Percentiles rank a stretch among this genome's conserved stretches.
These are phyloP conservation scores for Bacidia gigantensis DNA, from an alignment of 495 filamentous ascomycete genomes.

Conservation along the genomic window DNA sequence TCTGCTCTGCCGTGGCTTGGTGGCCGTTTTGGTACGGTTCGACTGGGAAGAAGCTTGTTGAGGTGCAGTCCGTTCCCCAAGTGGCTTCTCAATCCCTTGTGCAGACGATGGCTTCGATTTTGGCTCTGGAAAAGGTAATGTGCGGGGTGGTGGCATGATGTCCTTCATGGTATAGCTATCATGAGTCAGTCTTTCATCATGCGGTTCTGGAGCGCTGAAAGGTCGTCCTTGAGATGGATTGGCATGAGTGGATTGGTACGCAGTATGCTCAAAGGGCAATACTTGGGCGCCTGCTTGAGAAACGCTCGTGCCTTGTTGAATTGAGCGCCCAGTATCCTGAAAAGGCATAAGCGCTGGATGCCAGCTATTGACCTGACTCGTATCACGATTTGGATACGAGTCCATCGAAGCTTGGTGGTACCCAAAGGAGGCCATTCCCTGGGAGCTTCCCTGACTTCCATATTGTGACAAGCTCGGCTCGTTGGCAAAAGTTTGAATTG, in stretches of 20 bases:
- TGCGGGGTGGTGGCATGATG: slow-evolving; percentile 33
- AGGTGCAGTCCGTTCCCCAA: not conserved
- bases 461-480: not conserved
- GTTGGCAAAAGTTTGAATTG: not conserved
- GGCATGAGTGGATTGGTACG: not conserved
- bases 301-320: not conserved
- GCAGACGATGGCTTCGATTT: slow-evolving; percentile 10
- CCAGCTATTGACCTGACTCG: not conserved
- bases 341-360: not conserved
- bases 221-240: slow-evolving; percentile 4
- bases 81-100: not conserved
- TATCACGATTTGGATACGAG: not conserved
- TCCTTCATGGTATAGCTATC: slow-evolving; percentile 20
- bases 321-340: not conserved
- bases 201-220: slow-evolving; percentile 7
- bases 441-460: not conserved
- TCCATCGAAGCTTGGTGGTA: not conserved
- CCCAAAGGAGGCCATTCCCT: not conserved
- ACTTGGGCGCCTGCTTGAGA: too few species aligned
- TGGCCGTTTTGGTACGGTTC: not conserved
- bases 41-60: not conserved
- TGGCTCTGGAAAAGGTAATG: slow-evolving; percentile 29
- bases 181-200: not conserved
- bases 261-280: too few species aligned
- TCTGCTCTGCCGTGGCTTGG: not conserved